Evolutionary conservation across 202 grass and related monocot species (phyloP).

Genomic region (Cymbopogon flexuosus): DNA sequence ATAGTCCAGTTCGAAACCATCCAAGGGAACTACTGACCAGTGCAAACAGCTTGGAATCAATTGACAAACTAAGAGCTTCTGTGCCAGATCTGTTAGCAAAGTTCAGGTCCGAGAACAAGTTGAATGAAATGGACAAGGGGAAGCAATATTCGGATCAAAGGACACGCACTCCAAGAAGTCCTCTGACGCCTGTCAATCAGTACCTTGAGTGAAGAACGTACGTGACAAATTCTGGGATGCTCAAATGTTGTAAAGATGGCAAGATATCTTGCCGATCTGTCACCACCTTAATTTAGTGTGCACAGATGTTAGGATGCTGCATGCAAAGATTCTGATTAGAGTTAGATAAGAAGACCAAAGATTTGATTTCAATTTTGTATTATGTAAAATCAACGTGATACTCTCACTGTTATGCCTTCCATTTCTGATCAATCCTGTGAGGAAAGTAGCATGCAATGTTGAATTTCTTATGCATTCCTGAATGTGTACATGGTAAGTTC

Average conservation of each 20-base stretch:
- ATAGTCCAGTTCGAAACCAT: constrained; percentile 43
- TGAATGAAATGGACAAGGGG: constrained; percentile 37
- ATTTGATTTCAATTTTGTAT: not conserved
- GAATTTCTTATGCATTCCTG: not conserved
- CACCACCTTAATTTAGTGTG: not conserved
- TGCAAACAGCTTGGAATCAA: constrained; percentile 43
- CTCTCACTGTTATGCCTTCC: not conserved
- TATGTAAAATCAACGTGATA: not conserved
- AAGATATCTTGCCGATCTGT: constrained; percentile 33
- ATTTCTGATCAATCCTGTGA: not conserved
- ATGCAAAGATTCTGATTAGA: not conserved
- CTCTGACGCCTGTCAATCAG: constrained; percentile 60
- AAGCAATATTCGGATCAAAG: constrained; percentile 33
- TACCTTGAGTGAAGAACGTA: constrained; percentile 20
- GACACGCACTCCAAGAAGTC: constrained; percentile 53
- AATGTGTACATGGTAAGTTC: not conserved
- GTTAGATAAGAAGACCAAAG: not conserved
- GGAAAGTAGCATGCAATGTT: not conserved
- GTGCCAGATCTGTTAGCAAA: constrained; percentile 45
- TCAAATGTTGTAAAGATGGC: constrained; percentile 35
- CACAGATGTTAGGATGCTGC: not conserved
- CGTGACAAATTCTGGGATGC: not conserved
- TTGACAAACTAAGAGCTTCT: constrained; percentile 48
- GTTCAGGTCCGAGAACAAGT: constrained; percentile 47
- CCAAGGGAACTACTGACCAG: constrained; percentile 27